Conservation (phyloP, 768 basidiomycete species). For the Phylloporus sp. region DNA sequence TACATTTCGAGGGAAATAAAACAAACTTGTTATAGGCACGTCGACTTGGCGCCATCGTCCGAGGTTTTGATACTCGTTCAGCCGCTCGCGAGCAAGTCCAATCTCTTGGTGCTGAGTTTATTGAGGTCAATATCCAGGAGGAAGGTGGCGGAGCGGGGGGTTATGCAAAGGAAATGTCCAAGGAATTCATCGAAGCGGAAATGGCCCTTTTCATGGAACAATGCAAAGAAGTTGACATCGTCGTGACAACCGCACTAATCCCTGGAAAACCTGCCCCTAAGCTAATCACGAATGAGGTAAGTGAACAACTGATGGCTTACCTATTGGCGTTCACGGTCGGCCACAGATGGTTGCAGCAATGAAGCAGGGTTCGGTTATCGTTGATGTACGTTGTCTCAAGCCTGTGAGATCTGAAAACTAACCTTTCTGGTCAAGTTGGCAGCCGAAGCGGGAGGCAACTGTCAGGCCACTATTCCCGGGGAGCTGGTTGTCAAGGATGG, state of each 20-base stretch:
- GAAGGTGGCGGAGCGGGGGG: slow-evolving; percentile 81
- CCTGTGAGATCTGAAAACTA: slow-evolving; percentile 6
- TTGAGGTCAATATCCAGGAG: slow-evolving; percentile 78
- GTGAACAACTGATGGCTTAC: neutral
- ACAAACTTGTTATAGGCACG: slow-evolving; percentile 49
- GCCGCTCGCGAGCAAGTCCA: slow-evolving; percentile 88
- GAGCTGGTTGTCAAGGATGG: slow-evolving; percentile 65
- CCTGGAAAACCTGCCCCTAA: slow-evolving; percentile 86
- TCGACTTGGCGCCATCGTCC: slow-evolving; percentile 82
- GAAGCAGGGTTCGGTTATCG: slow-evolving; percentile 88
- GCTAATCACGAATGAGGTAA: slow-evolving; percentile 67
- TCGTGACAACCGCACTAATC: slow-evolving; percentile 84
- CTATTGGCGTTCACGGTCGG: slow-evolving; percentile 6
- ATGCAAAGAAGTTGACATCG: slow-evolving; percentile 84
- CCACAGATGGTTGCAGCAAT: slow-evolving; percentile 76
- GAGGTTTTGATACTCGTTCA: slow-evolving; percentile 83
- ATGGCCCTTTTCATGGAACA: slow-evolving; percentile 88
- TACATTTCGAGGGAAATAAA: neutral
- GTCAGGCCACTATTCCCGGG: slow-evolving; percentile 77
- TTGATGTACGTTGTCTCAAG: slow-evolving; percentile 44
- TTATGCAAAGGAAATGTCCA: slow-evolving; percentile 88
- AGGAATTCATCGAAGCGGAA: slow-evolving; percentile 84
- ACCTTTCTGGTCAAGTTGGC: slow-evolving; percentile 38
- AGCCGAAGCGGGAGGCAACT: slow-evolving; percentile 88
- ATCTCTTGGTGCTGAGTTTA: slow-evolving; percentile 84